Evolutionary conservation across 2,329 filamentous ascomycete species (phyloP), one percentile per base, ranked within the genome.

Genomic region (Fusarium cyanostomum): DNA sequence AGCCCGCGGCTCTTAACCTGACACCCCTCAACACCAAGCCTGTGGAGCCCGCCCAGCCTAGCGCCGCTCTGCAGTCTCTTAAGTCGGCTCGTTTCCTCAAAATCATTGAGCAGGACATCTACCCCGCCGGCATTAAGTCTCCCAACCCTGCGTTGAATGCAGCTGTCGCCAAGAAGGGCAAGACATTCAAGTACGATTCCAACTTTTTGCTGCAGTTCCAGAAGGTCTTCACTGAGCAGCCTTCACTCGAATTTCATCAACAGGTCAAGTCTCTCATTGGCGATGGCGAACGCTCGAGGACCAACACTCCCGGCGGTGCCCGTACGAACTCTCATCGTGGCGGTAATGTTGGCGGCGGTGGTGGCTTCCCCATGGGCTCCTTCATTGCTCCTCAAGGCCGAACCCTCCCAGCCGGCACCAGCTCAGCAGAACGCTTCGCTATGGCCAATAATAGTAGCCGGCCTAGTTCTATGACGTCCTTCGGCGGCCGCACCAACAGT

Each of bases 171-270:
- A 92, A 90, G 77, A 94, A 94, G 80, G 88, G 87, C 59, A 90
- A 88, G 76, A 89, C 88, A 37, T 96, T 96, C 82, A 94, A 96
- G 77, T 99, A 99, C 78, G 93, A 98, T 79, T 92, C 94, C 72
- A 89, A 90, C 71, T 99, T 99, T 83, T 82, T 99, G 79, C 84
- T 99, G 27, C 95, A 99, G 75, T 99, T 99, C 84, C 92, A 97
- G 80, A 87, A 87, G 70, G 92, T 97, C 16, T 99, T 97, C 80
- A 96, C 92, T 63, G 95, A 99, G 82, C 96, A 97, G 80, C 95
- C 95, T 12, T 96, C 93, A 1, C 78, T 94, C 38, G 94, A 98
- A 73, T 99, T 97, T 87, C 91, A 96, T 73, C 84, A 89, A 66
- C 94, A 95, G 73, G 89, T 99, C 84, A 94, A 85, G 89, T 91